phyloP scores from a whole-genome alignment of 129 eudicot species.

The Tanacetum coccineum region DNA sequence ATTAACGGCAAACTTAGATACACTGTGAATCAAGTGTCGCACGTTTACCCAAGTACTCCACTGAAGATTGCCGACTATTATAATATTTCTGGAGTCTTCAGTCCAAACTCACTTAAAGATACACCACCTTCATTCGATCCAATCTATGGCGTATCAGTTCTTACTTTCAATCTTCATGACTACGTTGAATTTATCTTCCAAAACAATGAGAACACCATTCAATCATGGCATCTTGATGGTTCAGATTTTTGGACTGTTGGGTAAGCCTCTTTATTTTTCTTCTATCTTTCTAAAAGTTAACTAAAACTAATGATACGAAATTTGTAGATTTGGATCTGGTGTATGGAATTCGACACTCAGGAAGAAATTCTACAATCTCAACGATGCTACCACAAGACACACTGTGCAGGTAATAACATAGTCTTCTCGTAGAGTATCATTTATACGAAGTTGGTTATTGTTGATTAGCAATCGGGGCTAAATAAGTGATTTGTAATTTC shows the following conservation, averaged over 20 bases:
- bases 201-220: slow-evolving; percentile 60
- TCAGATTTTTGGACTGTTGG: slow-evolving; percentile 79
- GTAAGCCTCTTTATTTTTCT: slow-evolving; percentile 35
- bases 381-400: slow-evolving; percentile 64
- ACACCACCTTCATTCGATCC: slow-evolving; percentile 43
- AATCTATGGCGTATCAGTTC: slow-evolving; percentile 47
- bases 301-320: slow-evolving; percentile 1
- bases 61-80: slow-evolving; percentile 73
- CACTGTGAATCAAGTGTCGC: slow-evolving; percentile 62
- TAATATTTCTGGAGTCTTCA: slow-evolving; percentile 71
- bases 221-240: slow-evolving; percentile 91
- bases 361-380: slow-evolving; percentile 57
- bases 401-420: slow-evolving; percentile 66
- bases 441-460: background rate
- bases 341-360: slow-evolving; percentile 52
- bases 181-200: slow-evolving; percentile 72
- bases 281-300: background rate
- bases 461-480: background rate
- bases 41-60: slow-evolving; percentile 65
- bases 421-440: background rate
- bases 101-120: slow-evolving; percentile 34
- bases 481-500: background rate
- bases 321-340: slow-evolving; percentile 63
- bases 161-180: slow-evolving; percentile 52
- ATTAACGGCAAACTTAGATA: slow-evolving; percentile 57